A percentile compares a stretch with the other conserved stretches of the same genome.
Evolutionary conservation across 2,329 filamentous ascomycete species (phyloP).

Genomic region (Colletotrichum echinochloae): DNA sequence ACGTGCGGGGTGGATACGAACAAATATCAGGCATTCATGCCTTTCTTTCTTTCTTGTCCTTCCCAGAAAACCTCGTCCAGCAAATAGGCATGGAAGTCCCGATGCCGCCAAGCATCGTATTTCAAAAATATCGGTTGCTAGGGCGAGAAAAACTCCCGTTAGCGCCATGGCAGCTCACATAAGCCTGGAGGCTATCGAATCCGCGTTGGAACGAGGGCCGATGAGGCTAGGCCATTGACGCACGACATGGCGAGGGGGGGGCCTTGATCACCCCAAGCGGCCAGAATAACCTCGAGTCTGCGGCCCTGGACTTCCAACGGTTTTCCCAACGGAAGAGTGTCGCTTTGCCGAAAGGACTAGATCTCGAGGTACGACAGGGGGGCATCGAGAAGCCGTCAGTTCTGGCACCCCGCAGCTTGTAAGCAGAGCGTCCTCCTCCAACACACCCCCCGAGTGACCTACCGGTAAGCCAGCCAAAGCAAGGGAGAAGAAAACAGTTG

Average conservation of each 20-base stretch:
- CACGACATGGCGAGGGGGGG: not conserved
- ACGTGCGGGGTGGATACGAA: slow-evolving; percentile 12
- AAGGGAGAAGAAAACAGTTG: slow-evolving; percentile 11
- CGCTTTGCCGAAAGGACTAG: not conserved
- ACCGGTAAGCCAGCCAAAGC: not conserved
- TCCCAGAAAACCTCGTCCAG: not conserved
- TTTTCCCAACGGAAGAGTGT: not conserved
- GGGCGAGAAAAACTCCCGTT: not conserved
- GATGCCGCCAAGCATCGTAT: slow-evolving; percentile 27
- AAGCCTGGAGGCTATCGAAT: slow-evolving; percentile 15
- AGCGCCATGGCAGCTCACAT: slow-evolving; percentile 35
- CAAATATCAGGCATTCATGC: not conserved
- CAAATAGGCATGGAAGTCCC: not conserved
- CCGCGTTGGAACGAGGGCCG: not conserved
- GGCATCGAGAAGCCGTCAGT: not conserved
- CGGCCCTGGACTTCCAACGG: slow-evolving; percentile 3
- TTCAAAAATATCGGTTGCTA: slow-evolving; percentile 15
- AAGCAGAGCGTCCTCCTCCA: not conserved
- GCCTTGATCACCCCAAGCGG: not conserved
- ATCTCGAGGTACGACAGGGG: not conserved
- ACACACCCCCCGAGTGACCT: not conserved
- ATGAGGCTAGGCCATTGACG: not conserved
- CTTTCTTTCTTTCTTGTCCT: not conserved
- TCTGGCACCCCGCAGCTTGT: not conserved
- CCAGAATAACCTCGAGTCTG: not conserved